phyloP scores from a whole-genome alignment of 2,329 filamentous ascomycete genomes.

The Rhexocercosporidium sp. region DNA sequence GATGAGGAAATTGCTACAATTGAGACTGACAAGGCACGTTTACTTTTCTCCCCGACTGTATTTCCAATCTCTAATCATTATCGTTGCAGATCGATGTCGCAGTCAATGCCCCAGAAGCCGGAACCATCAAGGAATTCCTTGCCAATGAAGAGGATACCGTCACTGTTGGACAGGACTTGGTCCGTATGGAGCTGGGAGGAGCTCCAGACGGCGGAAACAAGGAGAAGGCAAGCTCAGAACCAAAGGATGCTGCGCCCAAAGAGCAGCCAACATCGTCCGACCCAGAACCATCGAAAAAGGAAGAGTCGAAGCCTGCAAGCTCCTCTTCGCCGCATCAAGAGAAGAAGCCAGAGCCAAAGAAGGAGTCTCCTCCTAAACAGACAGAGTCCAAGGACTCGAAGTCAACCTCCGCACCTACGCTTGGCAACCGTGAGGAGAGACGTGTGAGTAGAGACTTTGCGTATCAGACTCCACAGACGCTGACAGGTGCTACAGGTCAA shows the following conservation, averaged over 20 bases:
- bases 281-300: conserved; percentile 42
- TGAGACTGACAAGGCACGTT: conserved; percentile 91
- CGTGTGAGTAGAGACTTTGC: conserved; percentile 62
- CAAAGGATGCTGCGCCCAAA: conserved; percentile 63
- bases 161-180: conserved; percentile 87
- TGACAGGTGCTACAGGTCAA: conserved; percentile 70
- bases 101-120: conserved; percentile 90
- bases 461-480: not conserved
- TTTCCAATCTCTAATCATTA: conserved; percentile 20
- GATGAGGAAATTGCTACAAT: conserved; percentile 99
- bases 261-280: conserved; percentile 60
- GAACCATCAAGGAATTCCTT: conserved; percentile 89
- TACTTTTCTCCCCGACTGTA: not conserved
- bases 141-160: conserved; percentile 96
- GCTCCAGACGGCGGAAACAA: conserved; percentile 58
- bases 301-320: conserved; percentile 44
- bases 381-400: conserved; percentile 32
- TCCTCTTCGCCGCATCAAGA: conserved; percentile 45
- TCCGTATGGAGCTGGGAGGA: conserved; percentile 82
- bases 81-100: conserved; percentile 83
- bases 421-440: conserved; percentile 84
- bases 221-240: conserved; percentile 57
- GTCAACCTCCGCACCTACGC: conserved; percentile 46
- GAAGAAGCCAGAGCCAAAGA: conserved; percentile 49
- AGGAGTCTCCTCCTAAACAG: conserved; percentile 45